A percentile compares a stretch with the other conserved stretches of the same genome.
phyloP scores from a whole-genome alignment of 2,329 filamentous ascomycete species.

The Fusarium mexicanum region DNA sequence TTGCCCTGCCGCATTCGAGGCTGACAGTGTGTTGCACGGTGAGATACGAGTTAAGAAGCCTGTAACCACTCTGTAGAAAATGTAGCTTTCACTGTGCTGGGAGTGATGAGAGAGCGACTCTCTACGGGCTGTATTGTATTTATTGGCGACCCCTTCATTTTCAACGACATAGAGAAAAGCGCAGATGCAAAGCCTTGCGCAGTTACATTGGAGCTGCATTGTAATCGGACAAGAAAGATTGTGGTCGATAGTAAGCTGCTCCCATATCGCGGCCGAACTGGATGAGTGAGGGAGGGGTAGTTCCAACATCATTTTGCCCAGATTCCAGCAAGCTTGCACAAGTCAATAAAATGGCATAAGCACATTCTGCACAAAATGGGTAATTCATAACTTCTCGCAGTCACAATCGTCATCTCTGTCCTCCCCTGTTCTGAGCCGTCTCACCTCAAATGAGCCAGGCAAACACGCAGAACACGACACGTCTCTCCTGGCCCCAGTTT shows the following conservation, averaged over 20 bases:
- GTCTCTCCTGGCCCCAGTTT: background rate
- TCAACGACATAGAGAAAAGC: too few relatives aligned
- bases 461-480: background rate
- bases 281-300: background rate
- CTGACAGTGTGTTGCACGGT: too few relatives aligned
- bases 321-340: background rate
- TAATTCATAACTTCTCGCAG: background rate
- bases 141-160: background rate
- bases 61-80: accelerated
- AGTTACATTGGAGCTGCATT: background rate
- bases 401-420: background rate
- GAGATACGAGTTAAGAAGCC: background rate
- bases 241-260: background rate
- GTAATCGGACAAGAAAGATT: accelerated
- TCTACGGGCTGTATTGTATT: background rate
- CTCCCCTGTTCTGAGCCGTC: background rate
- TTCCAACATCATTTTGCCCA: background rate
- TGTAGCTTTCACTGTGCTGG: background rate
- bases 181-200: background rate
- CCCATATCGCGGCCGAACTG: too few relatives aligned
- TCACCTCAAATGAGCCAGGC: background rate
- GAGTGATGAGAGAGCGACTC: too few relatives aligned
- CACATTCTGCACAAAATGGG: accelerated
- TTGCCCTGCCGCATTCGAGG: too few relatives aligned
- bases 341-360: background rate